Evolutionary conservation across 192 early-diverging fungal species (phyloP), one percentile per base, ranked within the genome.

Genomic region (Podila minutissima): DNA sequence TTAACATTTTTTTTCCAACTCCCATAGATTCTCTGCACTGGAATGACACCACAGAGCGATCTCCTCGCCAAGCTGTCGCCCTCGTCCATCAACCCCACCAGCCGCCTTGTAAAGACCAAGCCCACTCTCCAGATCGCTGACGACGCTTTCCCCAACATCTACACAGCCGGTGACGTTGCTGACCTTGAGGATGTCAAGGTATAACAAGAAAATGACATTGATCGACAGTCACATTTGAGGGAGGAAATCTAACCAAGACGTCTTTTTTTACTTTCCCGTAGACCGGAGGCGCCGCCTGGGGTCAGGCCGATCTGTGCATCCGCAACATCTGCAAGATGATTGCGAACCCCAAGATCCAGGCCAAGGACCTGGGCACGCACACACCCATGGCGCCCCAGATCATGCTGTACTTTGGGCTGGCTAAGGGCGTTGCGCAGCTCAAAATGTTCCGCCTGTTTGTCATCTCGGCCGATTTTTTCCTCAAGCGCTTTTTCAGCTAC

Each of bases 51-150:
- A 69, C 93, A 95, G 70, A 91, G 89, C 13, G 88, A 73, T 59
- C 66, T 92, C 59, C 74, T 93, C 48, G 82, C 83, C 67, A 84
- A 84, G 5, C 63, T 91, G 2, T 88, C 90, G 6, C 89, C 88
- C 0, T 67, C 84, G 11, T 83, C 86, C 3, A 84, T 92, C 51
- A 85, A 93, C 66, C 74, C 84, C 59, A 72, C 72, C 24, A 86
- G 85, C 7, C 85, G 85, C 10, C 89, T 91, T 71, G 85, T 97
- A 72, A 84, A 85, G 5, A 91, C 92, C 26, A 82, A 74, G 46
- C 86, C 86, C n/a, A 94, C 94, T 2, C 85, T 94, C 60, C 95
- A 97, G 75, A 72, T 95, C 5, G 79, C 82, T 24, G 86, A 90
- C 58, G 64, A 66, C 6, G 32, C 57, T 4, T 87, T 87, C 72